phyloP scores from a whole-genome alignment of 148 eudicot species.

The Polygonum maritimum region DNA sequence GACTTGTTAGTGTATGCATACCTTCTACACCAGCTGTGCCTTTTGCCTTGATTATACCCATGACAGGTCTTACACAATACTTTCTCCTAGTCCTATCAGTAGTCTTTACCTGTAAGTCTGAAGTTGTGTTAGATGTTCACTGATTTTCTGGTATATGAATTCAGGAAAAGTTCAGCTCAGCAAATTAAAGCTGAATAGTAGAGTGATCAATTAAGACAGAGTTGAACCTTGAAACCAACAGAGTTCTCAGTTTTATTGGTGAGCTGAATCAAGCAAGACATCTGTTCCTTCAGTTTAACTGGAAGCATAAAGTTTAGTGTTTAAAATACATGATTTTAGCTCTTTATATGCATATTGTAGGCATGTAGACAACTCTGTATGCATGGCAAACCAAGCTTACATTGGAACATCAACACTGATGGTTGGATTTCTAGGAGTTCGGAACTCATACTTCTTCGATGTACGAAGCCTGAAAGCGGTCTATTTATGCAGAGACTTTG shows the following conservation, averaged over 20 bases:
- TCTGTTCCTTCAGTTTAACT: constrained; percentile 71
- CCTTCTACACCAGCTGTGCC: constrained; percentile 59
- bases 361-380: not conserved
- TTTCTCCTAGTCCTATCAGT: constrained; percentile 87
- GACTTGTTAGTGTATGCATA: constrained; percentile 19
- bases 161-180: not conserved
- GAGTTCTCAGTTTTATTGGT: constrained; percentile 40
- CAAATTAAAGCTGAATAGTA: not conserved
- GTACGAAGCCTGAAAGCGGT: constrained; percentile 14
- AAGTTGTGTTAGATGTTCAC: not conserved
- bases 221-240: constrained; percentile 62
- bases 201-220: not conserved
- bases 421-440: constrained; percentile 60
- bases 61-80: constrained; percentile 77
- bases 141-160: not conserved
- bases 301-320: constrained; percentile 1
- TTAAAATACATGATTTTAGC: not conserved
- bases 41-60: constrained; percentile 59
- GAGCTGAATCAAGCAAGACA: constrained; percentile 54
- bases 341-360: not conserved
- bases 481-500: not conserved
- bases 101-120: constrained; percentile 63
- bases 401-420: constrained; percentile 46
- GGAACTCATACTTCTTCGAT: constrained; percentile 28
- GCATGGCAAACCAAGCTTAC: constrained; percentile 27